Base-by-base conservation (phyloP, 306 rosid genomes). In the Quercus aquifolioides region DNA sequence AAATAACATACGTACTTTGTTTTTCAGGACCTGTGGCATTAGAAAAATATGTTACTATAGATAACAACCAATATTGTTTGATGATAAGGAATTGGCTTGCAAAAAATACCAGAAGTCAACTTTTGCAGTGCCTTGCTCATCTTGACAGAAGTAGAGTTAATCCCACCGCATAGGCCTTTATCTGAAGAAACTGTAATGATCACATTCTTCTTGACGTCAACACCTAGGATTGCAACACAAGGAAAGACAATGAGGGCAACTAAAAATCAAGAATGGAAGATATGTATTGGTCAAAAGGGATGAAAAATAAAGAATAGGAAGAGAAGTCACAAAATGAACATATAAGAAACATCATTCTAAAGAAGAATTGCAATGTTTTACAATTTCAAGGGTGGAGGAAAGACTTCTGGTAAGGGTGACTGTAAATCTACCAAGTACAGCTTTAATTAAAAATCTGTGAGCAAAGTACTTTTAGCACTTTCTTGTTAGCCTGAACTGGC, bases 111-210 rank as follows among this genome's bases (percentile, higher is more conserved):
- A 62, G 96, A 74, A 83, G 69, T 88, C 89, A 96, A 38, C 80
- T 86, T 96, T 72, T 60, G 46, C 56, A 93, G 9, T 26, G 25
- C 89, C 91, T 89, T 96, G 99, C 99, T 96, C 80, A 85, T 89
- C 93, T 91, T 96, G 85, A 96, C 99, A 3, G 97, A 81, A 28
- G 99, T 96, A 65, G 99, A 96, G 82, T 96, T 96, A 82, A 96
- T 96, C 70, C 99, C 99, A 84, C 99, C 99, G 75, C 99, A 96
- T 5, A 96, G 94, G 82, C 99, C 99, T 83, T 96, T 96, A 94
- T 96, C 99, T 0, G 99, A 91, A 65, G 99, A 93, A 83, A 96
- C 13, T 28, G 99, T 93, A 71, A 96, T 82, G 46, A 96, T 76
- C 26, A 96, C 96, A 69, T 81, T 90, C 88, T 90, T 96, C 92